These are phyloP conservation scores for Coemansia sp. DNA, from an alignment of 192 early-diverging fungal genomes.

Conservation along the genomic window DNA sequence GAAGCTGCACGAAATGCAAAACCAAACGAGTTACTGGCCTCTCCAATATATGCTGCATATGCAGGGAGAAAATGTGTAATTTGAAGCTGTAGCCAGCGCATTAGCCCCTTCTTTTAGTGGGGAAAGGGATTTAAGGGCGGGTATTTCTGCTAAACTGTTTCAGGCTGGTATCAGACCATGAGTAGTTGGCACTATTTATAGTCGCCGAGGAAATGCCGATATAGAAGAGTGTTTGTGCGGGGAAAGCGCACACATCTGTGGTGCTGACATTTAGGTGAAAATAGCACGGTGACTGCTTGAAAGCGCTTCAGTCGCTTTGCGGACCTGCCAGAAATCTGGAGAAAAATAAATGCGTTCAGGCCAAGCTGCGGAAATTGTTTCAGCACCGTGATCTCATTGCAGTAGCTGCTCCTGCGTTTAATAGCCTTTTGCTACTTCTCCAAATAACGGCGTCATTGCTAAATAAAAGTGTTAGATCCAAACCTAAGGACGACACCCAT, in stretches of 20 bases:
- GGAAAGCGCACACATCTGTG: background rate
- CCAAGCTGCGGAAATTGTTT: background rate
- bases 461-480: slow-evolving; percentile 41
- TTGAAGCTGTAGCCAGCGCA: background rate
- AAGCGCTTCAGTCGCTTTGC: background rate
- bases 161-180: background rate
- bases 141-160: background rate
- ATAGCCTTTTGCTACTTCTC: background rate
- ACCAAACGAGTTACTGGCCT: background rate
- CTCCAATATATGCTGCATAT: slow-evolving; percentile 10
- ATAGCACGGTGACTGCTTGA: background rate
- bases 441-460: background rate
- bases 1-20: background rate
- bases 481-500: slow-evolving; percentile 54
- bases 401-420: background rate
- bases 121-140: background rate
- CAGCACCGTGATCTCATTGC: background rate
- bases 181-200: background rate
- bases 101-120: background rate
- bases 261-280: background rate
- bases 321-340: background rate
- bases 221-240: background rate
- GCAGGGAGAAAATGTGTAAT: background rate
- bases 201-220: background rate
- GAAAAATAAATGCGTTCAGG: background rate